Evolutionary conservation across 805 yeast genomes (phyloP).

Genomic region (Metschnikowia hibisci): DNA sequence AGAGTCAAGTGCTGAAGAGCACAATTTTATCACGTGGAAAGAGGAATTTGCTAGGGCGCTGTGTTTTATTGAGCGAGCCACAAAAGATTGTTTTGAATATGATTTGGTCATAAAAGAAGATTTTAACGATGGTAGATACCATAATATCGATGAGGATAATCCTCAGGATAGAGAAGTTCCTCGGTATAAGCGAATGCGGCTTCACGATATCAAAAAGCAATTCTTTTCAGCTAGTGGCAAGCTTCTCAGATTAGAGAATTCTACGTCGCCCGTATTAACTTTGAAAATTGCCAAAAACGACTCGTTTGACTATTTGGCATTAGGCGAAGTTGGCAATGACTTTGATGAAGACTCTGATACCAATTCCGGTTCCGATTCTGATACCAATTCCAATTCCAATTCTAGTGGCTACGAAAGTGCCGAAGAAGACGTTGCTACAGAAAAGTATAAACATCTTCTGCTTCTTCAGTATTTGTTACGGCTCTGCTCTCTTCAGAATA

Average conservation of each 20-base stretch:
- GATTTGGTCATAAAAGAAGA: constrained; percentile 48
- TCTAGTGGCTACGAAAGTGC: constrained; percentile 9
- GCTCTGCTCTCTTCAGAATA: constrained; percentile 55
- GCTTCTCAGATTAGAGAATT: constrained; percentile 57
- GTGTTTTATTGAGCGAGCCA: constrained; percentile 36
- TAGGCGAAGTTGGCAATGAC: constrained; percentile 19
- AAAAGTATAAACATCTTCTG: constrained; percentile 41
- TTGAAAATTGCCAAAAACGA: constrained; percentile 38
- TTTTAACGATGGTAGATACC: constrained; percentile 70
- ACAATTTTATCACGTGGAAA: constrained; percentile 56
- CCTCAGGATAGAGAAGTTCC: constrained; percentile 29
- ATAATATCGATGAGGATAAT: constrained; percentile 43
- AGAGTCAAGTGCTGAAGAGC: constrained; percentile 5
- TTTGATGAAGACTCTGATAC: constrained; percentile 13
- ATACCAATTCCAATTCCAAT: constrained; percentile 23
- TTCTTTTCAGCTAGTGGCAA: constrained; percentile 72
- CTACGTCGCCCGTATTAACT: constrained; percentile 62
- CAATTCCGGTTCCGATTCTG: constrained; percentile 16
- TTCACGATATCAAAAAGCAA: constrained; percentile 44
- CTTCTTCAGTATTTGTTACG: constrained; percentile 62
- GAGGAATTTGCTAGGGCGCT: constrained; percentile 61
- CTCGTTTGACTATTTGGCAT: constrained; percentile 20
- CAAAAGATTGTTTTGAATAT: constrained; percentile 35
- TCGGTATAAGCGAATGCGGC: constrained; percentile 28
- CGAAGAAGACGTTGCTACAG: constrained; percentile 5